Conservation (phyloP, 2,329 filamentous ascomycete genomes). For the Fusarium temperatum region DNA sequence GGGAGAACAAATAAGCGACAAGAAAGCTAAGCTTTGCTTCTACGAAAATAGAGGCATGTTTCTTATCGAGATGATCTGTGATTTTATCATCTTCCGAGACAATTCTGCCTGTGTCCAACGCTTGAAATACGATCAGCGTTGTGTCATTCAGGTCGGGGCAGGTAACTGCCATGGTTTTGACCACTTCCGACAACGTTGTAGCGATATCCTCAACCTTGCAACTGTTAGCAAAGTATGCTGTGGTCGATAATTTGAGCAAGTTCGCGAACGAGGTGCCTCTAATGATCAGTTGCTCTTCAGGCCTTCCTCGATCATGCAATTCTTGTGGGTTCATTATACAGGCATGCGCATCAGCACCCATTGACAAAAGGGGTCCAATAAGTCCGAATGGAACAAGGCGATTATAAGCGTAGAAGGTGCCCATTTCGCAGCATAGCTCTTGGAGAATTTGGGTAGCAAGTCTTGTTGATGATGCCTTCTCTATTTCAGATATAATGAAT, state of each 20-base stretch:
- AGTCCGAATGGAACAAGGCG: fast-evolving
- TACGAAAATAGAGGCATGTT: background rate
- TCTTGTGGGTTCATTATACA: too few relatives aligned
- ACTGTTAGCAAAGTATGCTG: fast-evolving
- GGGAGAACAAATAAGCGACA: background rate
- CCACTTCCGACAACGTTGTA: fast-evolving
- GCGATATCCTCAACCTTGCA: fast-evolving
- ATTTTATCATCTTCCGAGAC: too few relatives aligned
- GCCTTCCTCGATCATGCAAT: too few relatives aligned
- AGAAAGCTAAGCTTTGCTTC: background rate
- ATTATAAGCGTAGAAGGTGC: too few relatives aligned
- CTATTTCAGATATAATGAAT: background rate
- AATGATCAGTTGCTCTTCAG: too few relatives aligned
- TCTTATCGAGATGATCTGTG: too few relatives aligned
- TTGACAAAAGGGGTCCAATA: background rate
- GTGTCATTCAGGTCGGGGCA: background rate
- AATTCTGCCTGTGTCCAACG: fast-evolving
- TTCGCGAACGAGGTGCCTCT: background rate
- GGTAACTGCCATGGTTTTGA: fast-evolving
- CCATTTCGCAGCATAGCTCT: background rate
- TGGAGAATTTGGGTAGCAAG: background rate
- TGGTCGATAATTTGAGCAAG: fast-evolving
- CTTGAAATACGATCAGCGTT: fast-evolving
- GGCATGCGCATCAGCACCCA: background rate
- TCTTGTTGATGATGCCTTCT: fast-evolving